Percentiles rank a stretch among this genome's conserved stretches.
These are phyloP conservation scores for Stereocaulon alpinum DNA, from an alignment of 495 filamentous ascomycete genomes.

Conservation along the genomic window DNA sequence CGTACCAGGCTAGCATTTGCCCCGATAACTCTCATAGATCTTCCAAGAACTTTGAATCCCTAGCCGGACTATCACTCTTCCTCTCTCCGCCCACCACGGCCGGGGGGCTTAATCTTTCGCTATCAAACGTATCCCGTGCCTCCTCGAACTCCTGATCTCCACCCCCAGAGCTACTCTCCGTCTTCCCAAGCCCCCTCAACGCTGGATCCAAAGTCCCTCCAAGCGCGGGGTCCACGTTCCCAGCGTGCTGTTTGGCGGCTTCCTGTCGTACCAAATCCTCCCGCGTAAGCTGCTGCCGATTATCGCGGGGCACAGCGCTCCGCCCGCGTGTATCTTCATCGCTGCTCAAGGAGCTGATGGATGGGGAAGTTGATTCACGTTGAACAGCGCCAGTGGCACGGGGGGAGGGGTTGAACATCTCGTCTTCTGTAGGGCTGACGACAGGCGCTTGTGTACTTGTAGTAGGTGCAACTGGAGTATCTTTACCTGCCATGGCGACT, in stretches of 20 bases:
- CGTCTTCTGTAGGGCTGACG: conserved; percentile 13
- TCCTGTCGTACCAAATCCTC: conserved; percentile 13
- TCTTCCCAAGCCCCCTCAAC: conserved; percentile 4
- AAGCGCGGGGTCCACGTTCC: background rate
- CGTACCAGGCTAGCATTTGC: background rate
- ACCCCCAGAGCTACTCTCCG: conserved; percentile 2
- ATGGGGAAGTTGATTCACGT: conserved; percentile 6
- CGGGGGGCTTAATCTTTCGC: conserved; percentile 37
- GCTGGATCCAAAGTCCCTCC: conserved; percentile 5
- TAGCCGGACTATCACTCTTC: conserved; percentile 29
- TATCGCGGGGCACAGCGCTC: conserved; percentile 10
- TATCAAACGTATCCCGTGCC: conserved; percentile 38
- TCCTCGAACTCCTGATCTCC: conserved; percentile 28
- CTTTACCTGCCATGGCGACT: conserved; percentile 40
- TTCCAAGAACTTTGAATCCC: conserved; percentile 43
- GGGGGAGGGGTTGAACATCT: conserved; percentile 11
- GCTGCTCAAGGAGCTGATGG: conserved; percentile 25
- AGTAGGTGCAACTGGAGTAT: conserved; percentile 23
- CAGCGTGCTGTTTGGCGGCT: conserved; percentile 1
- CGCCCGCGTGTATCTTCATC: conserved; percentile 21
- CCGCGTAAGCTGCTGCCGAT: conserved; percentile 9
- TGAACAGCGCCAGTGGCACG: conserved; percentile 6
- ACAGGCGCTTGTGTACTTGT: conserved; percentile 8
- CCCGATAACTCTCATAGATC: conserved; percentile 25
- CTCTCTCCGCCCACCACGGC: conserved; percentile 26